Conservation (phyloP, 2,329 filamentous ascomycete genomes). For the Xylariaceae sp. region DNA sequence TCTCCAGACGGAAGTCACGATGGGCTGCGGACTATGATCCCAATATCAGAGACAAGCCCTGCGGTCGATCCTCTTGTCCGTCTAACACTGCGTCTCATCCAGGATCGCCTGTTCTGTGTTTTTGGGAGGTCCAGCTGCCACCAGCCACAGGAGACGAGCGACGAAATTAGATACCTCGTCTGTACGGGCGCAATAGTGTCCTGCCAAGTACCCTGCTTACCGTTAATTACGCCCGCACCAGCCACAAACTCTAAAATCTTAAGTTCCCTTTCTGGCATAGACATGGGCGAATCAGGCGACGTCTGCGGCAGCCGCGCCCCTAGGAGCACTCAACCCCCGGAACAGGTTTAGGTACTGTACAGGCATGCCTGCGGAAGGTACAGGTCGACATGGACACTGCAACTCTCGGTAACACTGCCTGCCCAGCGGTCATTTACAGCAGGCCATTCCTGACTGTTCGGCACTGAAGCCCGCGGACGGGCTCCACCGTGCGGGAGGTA, state of each 20-base stretch:
- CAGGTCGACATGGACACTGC: not conserved
- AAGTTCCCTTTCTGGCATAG: conserved; percentile 19
- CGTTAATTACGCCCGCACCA: not conserved
- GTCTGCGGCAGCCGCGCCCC: conserved; percentile 3
- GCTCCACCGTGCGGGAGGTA: too few species aligned
- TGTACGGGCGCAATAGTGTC: not conserved
- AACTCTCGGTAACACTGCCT: not conserved
- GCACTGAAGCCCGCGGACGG: not conserved
- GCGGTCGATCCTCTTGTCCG: conserved; percentile 18
- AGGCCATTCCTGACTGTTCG: not conserved
- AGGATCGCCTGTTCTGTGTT: conserved; percentile 26
- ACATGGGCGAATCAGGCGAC: conserved; percentile 26
- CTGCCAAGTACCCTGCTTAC: not conserved
- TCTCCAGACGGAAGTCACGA: not conserved
- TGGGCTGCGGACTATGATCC: not conserved
- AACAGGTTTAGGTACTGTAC: conserved; percentile 19
- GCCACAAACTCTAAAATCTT: conserved; percentile 20
- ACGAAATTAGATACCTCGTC: not conserved
- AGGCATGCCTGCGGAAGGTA: not conserved
- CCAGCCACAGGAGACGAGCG: conserved; percentile 21
- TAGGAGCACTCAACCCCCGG: conserved; percentile 11
- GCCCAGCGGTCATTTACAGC: not conserved
- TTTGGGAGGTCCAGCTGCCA: conserved; percentile 28
- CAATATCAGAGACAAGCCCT: conserved; percentile 2
- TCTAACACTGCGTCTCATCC: conserved; percentile 24